These are phyloP conservation scores for Tetrahymena borealis DNA, from an alignment of 73 alveolate genomes.

Conservation along the genomic window DNA sequence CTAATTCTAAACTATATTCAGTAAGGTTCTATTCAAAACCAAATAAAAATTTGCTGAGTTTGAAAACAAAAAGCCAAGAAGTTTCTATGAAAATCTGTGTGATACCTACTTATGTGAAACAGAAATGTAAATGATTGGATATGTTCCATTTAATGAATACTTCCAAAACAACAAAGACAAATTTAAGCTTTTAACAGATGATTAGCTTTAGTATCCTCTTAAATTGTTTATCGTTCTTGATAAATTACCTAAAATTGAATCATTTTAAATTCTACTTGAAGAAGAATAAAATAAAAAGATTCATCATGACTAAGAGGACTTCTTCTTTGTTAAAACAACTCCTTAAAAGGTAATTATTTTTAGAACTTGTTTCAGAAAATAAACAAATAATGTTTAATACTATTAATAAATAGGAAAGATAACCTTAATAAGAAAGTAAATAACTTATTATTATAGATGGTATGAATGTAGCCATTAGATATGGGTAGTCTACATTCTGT, in stretches of 20 bases:
- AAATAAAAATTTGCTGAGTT: neutral
- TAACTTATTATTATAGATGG: conserved; percentile 84
- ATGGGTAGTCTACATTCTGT: conserved; percentile 73
- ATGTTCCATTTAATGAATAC: neutral
- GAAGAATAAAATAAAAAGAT: neutral
- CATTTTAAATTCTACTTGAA: neutral
- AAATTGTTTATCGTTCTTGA: neutral
- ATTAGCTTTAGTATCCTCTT: neutral
- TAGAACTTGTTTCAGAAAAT: neutral
- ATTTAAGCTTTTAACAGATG: neutral
- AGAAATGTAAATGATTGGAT: conserved; percentile 8
- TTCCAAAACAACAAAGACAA: neutral
- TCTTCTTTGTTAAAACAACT: neutral
- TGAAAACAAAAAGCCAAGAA: neutral
- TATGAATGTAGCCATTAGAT: conserved; percentile 89
- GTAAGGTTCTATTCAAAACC: conserved; percentile 2
- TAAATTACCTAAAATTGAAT: neutral
- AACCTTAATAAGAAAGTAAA: conserved; percentile 1
- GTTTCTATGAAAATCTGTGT: neutral
- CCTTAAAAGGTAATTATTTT: neutral
- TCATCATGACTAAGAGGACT: neutral
- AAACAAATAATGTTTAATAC: neutral
- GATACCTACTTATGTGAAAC: conserved; percentile 6
- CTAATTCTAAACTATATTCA: conserved; percentile 8
- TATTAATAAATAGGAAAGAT: neutral